A percentile compares a stretch with the other conserved stretches of the same genome.
phyloP scores from a whole-genome alignment of 257 asterid genomes.

The Fraxinus excelsior region DNA sequence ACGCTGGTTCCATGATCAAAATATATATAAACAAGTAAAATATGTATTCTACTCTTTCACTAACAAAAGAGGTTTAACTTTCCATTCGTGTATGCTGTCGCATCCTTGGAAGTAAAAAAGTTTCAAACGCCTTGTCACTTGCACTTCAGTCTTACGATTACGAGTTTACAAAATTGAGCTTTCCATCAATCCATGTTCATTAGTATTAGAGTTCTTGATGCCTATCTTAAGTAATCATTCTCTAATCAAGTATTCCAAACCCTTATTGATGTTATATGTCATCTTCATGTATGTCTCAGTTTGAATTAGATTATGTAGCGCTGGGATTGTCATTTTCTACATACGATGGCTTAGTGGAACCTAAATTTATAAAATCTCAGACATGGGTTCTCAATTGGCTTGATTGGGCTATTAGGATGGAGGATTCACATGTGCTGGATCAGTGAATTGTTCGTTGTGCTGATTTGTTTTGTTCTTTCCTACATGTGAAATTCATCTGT shows the following conservation, averaged over 20 bases:
- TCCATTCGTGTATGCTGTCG: background rate
- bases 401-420: background rate
- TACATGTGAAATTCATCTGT: conserved; percentile 14
- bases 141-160: background rate
- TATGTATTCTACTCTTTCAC: conserved; percentile 15
- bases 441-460: conserved; percentile 8
- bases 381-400: background rate
- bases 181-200: background rate
- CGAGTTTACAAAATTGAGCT: background rate
- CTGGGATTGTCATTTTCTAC: background rate
- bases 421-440: conserved; percentile 1
- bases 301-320: background rate
- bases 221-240: background rate
- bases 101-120: background rate
- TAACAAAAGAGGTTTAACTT: background rate
- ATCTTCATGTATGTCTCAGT: background rate
- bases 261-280: background rate
- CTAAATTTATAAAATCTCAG: no score
- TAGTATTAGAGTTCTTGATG: background rate
- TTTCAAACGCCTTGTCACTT: background rate
- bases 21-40: background rate
- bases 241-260: background rate
- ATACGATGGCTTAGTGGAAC: background rate
- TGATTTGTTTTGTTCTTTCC: conserved; percentile 5
- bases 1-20: background rate